Evolutionary conservation across 2,329 filamentous ascomycete genomes (phyloP), one percentile per base, ranked within the genome.

Genomic region (Diaporthe longicolla): DNA sequence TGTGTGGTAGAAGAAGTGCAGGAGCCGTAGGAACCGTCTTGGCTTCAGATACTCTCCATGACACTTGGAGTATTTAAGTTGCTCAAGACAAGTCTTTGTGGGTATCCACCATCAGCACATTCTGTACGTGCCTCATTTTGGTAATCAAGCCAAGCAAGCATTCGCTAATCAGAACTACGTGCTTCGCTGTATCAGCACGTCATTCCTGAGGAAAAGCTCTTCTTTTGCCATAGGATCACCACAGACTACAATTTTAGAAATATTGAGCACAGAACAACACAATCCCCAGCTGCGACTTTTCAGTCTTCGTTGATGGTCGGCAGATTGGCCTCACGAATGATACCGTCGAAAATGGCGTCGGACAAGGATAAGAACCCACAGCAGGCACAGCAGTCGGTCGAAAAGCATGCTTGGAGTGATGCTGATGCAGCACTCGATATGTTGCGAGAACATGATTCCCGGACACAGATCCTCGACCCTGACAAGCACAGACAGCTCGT

Each of bases 401-500:
- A 48, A 7, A 40, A 15, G 37, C 59, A 45, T 32, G 8, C 59
- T 45, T 37, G 40, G 29, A 63, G 40, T 26, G 40, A 63, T 32
- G 59, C 59, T n/a, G 59, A 63, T 48, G 59, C 59, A 24, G 59
- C 59, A 13, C 59, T 63, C 0, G 24, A 63, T 40, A 63, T 63
- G 40, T 21, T 63, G 40, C 24, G 40, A 9, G 59, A 29, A 37
- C 59, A 63, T n/a, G 59, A 37, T 24, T 63, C 40, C 17, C 59
- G 45, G 6, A 19, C 50, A n/a, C n/a, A 24, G 15, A 54, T 57
- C 40, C 32, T 71, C 15, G 68, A 71, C 52, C 68, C 68, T 13
- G 68, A 55, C 11, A 54, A 45, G 17, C 50, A 48, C 52, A 32
- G n/a, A 5, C 50, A n/a, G 13, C 77, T 79, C 11, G 35, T 77